Percentiles rank a stretch among this genome's conserved stretches.
These are phyloP conservation scores for Lyophyllum semitale DNA, from an alignment of 768 basidiomycete genomes.

Conservation along the genomic window DNA sequence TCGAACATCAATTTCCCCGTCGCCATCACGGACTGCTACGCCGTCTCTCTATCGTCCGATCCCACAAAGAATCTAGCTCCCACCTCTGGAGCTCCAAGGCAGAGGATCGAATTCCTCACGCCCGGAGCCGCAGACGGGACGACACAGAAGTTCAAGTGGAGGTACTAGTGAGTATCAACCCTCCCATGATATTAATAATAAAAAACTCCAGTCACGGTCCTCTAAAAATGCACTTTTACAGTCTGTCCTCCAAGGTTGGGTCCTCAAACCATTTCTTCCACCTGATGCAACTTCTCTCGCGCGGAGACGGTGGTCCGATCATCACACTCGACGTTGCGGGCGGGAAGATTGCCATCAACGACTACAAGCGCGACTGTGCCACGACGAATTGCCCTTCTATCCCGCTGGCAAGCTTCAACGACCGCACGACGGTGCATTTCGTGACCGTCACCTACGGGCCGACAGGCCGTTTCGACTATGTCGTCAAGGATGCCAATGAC, in stretches of 20 bases:
- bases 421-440: not conserved
- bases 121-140: not conserved
- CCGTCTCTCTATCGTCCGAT: not conserved
- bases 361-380: not conserved
- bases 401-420: not conserved
- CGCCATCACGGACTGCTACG: not conserved
- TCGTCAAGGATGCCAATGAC: not conserved
- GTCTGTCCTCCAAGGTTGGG: not conserved
- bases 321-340: not conserved
- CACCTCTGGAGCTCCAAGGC: not conserved
- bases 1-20: not conserved
- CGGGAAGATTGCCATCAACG: not conserved
- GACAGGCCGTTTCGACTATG: not conserved
- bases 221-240: not conserved
- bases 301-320: not conserved
- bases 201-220: too few relatives aligned
- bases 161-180: not conserved
- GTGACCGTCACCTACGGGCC: not conserved
- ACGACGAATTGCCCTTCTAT: not conserved
- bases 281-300: not conserved
- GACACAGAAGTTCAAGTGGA: not conserved
- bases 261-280: not conserved
- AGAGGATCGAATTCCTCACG: slow-evolving; percentile 3
- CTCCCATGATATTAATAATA: too few relatives aligned
- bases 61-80: not conserved